Base-by-base conservation (phyloP, 2,329 filamentous ascomycete species). In the Fusarium tanahbumbuense region DNA sequence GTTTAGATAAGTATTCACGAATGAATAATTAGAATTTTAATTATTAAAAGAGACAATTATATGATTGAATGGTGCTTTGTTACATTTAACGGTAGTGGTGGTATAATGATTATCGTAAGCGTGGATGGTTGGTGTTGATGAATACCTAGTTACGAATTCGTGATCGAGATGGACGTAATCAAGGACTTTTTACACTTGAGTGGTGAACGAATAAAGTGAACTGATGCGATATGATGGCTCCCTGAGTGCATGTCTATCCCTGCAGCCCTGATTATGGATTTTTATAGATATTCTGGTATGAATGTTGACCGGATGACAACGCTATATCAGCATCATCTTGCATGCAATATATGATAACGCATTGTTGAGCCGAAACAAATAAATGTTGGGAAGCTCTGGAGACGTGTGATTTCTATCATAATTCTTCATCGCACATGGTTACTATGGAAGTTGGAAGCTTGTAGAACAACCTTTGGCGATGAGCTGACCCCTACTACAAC, bases 11-110 rank as follows among this genome's bases (percentile, higher is more conserved):
- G 46, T 65, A 40, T 48, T 12, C 23, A 42, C 18, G 22, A 57
- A 52, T 34, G 46, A 48, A 34, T 18, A 42, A 69, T 50, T 56
- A 41, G 53, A 23, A 22, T 18, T 6, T 18, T 20, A 52, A 63
- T 63, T 47, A 45, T 46, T 54, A 22, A 47, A 28, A n/a, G 12
- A 28, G 7, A 37, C 10, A 47, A 49, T 15, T 15, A 32, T 28
- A 22, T 47, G 25, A 53, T 44, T 37, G 37, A 42, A 61, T 27
- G 22, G 15, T 3, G 15, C 27, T 27, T 47, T 49, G 15, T 27
- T 34, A 37, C 22, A 27, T 60, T 16, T 18, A 8, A 10, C 8
- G 34, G 15, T 30, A 44, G 22, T 50, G 40, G 55, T 18, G 30
- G 25, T 12, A 44, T 18, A 28, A 34, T 44, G 42, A 30, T 12